Evolutionary conservation across 1,284 basidiomycete species (phyloP).

Genomic region (Leccinum griseonigrum): DNA sequence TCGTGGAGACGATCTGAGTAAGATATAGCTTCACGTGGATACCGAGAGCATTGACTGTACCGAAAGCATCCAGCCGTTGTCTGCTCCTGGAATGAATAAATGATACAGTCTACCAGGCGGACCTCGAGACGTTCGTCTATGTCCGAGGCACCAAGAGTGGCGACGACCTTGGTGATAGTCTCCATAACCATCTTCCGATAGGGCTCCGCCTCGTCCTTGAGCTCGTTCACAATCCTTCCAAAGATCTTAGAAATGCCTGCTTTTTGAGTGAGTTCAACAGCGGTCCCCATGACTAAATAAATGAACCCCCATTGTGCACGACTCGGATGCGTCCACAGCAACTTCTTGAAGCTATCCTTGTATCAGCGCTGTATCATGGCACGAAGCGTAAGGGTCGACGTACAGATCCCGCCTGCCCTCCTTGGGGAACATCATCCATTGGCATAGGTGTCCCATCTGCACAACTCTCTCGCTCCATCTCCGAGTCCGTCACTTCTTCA

Average conservation of each 20-base stretch:
- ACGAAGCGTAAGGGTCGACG: not conserved
- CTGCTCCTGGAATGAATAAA: slow-evolving; percentile 99
- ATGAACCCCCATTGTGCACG: no score
- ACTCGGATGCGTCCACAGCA: no score
- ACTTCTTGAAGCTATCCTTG: not conserved
- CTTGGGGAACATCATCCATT: not conserved
- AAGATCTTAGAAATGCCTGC: slow-evolving; percentile 96
- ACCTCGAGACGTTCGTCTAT: slow-evolving; percentile 96
- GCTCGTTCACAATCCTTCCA: slow-evolving; percentile 90
- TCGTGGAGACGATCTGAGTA: slow-evolving; percentile 99
- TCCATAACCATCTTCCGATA: slow-evolving; percentile 99
- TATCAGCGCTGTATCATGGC: slow-evolving; percentile 3
- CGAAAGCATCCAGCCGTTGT: slow-evolving; percentile 97
- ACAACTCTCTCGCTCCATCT: not conserved
- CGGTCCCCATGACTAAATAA: slow-evolving; percentile 86
- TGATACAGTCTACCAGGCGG: slow-evolving; percentile 95
- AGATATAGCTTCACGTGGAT: slow-evolving; percentile 99
- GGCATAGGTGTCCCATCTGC: not conserved
- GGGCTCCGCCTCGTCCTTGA: slow-evolving; percentile 96
- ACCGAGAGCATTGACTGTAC: slow-evolving; percentile 93
- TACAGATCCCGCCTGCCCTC: not conserved
- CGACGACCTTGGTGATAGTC: slow-evolving; percentile 96
- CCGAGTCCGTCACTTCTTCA: not conserved
- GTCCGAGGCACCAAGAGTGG: slow-evolving; percentile 90
- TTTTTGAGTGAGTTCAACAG: slow-evolving; percentile 97